Evolutionary conservation across 2,329 filamentous ascomycete species (phyloP), one percentile per base, ranked within the genome.

Genomic region (Paecilomyces fulvus): DNA sequence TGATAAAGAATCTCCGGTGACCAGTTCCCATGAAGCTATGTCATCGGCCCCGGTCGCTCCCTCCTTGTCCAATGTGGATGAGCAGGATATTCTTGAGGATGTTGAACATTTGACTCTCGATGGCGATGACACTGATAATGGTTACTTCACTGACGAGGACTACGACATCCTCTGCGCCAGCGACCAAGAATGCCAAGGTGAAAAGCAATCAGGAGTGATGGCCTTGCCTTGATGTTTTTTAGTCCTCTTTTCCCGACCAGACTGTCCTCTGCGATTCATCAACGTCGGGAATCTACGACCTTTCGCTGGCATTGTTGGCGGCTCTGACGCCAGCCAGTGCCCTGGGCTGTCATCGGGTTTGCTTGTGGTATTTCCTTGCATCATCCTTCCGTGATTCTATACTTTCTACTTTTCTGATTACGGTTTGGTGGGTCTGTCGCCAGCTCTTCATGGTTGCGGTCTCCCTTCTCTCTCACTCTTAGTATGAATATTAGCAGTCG

Each of bases 131-230:
- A 75, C 70, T 21, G 77, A 80, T n/a, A 84, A 88, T 58, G 89
- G 87, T 11, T 96, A 96, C 79, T 76, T 95, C 79, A 97, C 94
- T 0, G 94, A 99, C 61, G 94, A 97, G 72, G 94, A 99, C 76
- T 99, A 97, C 72, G 94, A 99, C 67, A 92, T 97, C 62, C 84
- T 97, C 50, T 91, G 96, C 76, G 92, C 91, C 49, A 95, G 90
- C 58, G 92, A 97, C 63, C 89, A 95, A 72, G 92, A 97, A 70
- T 87, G 82, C 63, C 71, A 84, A 53, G 80, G 80, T 59, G 83
- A 66, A 23, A 64, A 65, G 37, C 66, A 67, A 8, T 63, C 64
- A 8, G 37, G 37, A 17, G 37, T 43, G 14, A 17, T 43, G 37
- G n/a, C n/a, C 2, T 43, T 43, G 14, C 14, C 37, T 17, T 43